phyloP scores from a whole-genome alignment of 116 monocot species.

The Cymodocea nodosa region DNA sequence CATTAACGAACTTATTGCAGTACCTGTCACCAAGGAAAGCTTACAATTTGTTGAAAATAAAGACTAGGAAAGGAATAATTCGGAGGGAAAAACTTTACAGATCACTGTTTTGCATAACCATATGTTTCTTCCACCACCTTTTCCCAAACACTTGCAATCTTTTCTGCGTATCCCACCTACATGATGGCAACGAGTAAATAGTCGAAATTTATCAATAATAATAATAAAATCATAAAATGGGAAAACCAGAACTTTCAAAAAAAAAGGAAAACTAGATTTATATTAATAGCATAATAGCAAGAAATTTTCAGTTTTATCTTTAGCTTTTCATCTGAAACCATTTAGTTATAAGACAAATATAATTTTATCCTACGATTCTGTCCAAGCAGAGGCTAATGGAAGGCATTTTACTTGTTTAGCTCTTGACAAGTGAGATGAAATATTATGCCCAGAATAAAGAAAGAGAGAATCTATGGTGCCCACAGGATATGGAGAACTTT shows the following conservation, averaged over 20 bases:
- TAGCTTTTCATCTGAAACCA: background rate
- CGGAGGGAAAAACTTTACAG: background rate
- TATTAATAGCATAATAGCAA: too few species aligned
- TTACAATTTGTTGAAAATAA: background rate
- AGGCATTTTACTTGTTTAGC: background rate
- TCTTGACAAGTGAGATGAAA: background rate
- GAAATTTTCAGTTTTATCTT: too few species aligned
- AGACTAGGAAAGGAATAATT: background rate
- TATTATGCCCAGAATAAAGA: background rate
- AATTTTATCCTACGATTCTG: background rate
- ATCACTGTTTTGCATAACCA: slow-evolving; percentile 28
- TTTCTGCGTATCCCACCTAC: slow-evolving; percentile 71
- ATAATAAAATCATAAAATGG: background rate
- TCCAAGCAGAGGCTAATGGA: background rate
- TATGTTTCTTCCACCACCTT: slow-evolving; percentile 69
- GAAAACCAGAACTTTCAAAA: background rate
- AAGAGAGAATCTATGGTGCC: background rate
- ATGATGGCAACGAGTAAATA: background rate
- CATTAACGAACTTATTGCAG: too few species aligned
- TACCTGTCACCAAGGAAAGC: too few species aligned
- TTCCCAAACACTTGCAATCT: slow-evolving; percentile 63
- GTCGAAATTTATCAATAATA: background rate
- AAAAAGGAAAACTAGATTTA: too few species aligned
- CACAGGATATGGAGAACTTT: too few species aligned
- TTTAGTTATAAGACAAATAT: background rate